Conservation (phyloP, 2,329 filamentous ascomycete species). For the Cordyceps militaris region DNA sequence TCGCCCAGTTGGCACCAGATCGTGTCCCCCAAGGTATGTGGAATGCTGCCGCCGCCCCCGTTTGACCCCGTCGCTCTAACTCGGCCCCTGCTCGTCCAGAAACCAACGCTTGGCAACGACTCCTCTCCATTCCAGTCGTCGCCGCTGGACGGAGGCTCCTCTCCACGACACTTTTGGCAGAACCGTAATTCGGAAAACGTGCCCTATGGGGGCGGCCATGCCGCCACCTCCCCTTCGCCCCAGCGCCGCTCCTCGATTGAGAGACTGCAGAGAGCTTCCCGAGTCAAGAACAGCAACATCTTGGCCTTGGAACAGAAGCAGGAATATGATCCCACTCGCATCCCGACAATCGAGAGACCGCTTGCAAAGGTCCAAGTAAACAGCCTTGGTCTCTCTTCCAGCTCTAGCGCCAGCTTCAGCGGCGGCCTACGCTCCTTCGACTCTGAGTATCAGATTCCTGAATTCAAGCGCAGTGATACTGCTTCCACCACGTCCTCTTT, state of each 20-base stretch:
- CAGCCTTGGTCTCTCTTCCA: slow-evolving; percentile 51
- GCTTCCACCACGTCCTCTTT: slow-evolving; percentile 44
- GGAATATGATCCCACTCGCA: slow-evolving; percentile 78
- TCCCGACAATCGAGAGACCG: slow-evolving; percentile 75
- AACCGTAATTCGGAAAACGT: slow-evolving; percentile 72
- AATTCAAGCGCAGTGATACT: slow-evolving; percentile 44
- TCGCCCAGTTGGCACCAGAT: slow-evolving; percentile 74
- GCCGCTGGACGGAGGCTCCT: slow-evolving; percentile 59
- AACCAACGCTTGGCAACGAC: slow-evolving; percentile 62
- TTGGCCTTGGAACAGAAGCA: slow-evolving; percentile 87
- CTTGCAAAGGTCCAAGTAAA: slow-evolving; percentile 70
- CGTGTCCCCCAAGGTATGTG: slow-evolving; percentile 28
- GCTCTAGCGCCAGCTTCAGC: slow-evolving; percentile 35
- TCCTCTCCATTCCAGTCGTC: slow-evolving; percentile 83
- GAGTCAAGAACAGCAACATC: slow-evolving; percentile 97
- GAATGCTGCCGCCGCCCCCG: slow-evolving; percentile 14
- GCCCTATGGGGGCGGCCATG: slow-evolving; percentile 46
- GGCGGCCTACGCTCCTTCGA: slow-evolving; percentile 41
- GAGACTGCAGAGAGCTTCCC: slow-evolving; percentile 86
- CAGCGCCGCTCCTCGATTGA: slow-evolving; percentile 87
- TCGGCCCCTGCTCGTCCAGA: slow-evolving; percentile 36
- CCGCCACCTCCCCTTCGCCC: slow-evolving; percentile 55
- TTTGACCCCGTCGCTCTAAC: no score
- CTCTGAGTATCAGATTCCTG: slow-evolving; percentile 30
- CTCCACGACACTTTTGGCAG: slow-evolving; percentile 91